Percentiles rank a stretch among this genome's conserved stretches.
Conservation (phyloP, 2,329 filamentous ascomycete species). For the Pseudogymnoascus destructans region DNA sequence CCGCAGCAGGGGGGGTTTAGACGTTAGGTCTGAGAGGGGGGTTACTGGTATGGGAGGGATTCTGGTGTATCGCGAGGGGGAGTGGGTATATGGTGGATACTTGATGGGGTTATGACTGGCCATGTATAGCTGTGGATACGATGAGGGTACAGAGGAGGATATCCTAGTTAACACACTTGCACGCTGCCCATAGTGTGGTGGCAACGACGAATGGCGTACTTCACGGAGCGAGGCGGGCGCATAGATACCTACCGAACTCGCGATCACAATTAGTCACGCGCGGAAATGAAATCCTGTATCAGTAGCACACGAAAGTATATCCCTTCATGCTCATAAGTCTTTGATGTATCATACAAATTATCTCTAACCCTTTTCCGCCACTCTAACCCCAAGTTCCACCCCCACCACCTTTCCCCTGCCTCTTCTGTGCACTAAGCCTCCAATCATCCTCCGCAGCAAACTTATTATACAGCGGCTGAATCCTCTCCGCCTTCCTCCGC, state of each 20-base stretch:
- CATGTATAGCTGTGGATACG: conserved; percentile 4
- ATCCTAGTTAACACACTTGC: conserved; percentile 5
- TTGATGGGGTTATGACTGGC: conserved; percentile 2
- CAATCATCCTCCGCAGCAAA: conserved; percentile 90
- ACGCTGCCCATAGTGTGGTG: neutral
- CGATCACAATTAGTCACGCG: conserved; percentile 8
- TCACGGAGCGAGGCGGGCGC: neutral
- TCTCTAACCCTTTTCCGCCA: neutral
- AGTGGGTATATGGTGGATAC: neutral
- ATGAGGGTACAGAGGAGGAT: neutral
- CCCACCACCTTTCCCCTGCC: conserved; percentile 69
- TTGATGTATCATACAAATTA: conserved; percentile 3
- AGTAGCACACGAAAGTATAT: neutral
- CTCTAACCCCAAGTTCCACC: conserved; percentile 81
- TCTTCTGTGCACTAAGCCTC: conserved; percentile 78
- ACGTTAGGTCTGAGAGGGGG: neutral
- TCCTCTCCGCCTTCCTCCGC: conserved; percentile 84
- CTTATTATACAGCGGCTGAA: conserved; percentile 89
- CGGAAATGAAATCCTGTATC: conserved; percentile 8
- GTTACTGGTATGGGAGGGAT: neutral
- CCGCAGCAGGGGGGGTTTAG: conserved; percentile 20
- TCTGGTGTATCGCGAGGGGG: neutral
- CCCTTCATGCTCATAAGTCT: conserved; percentile 2
- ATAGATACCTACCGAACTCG: neutral
- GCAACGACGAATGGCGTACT: neutral